phyloP scores from a whole-genome alignment of 495 filamentous ascomycete genomes.

The Lophium mytilinum region DNA sequence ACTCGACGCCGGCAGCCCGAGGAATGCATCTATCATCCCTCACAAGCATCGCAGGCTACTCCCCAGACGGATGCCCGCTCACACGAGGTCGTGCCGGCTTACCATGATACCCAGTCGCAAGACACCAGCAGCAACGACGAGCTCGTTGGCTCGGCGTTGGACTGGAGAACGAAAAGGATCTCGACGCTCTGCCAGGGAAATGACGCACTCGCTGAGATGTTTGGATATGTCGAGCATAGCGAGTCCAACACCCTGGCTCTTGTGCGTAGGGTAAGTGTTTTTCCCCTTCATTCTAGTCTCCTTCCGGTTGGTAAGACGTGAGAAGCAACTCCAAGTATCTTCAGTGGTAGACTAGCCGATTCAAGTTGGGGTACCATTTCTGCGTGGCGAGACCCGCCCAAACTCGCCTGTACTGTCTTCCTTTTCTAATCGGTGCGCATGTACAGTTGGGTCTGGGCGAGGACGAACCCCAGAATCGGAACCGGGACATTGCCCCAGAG shows the following conservation, averaged over 20 bases:
- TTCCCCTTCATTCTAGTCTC: background rate
- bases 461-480: background rate
- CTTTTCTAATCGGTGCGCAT: background rate
- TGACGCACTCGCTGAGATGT: background rate
- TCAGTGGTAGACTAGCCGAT: too few species aligned
- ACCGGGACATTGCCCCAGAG: slow-evolving; percentile 9
- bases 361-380: too few species aligned
- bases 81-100: background rate
- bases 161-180: background rate
- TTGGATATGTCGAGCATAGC: slow-evolving; percentile 4
- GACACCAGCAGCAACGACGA: background rate
- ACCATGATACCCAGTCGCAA: background rate
- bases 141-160: background rate
- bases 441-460: background rate
- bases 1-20: background rate
- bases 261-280: background rate
- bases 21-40: slow-evolving; percentile 1
- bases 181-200: background rate
- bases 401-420: background rate
- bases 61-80: background rate
- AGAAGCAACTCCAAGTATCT: background rate
- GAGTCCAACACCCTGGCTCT: slow-evolving; percentile 1
- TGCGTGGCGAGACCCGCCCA: too few species aligned
- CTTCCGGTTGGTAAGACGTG: background rate
- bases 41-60: background rate